phyloP scores from a whole-genome alignment of 345 rosid genomes.

The Mallotus nudiflorus region DNA sequence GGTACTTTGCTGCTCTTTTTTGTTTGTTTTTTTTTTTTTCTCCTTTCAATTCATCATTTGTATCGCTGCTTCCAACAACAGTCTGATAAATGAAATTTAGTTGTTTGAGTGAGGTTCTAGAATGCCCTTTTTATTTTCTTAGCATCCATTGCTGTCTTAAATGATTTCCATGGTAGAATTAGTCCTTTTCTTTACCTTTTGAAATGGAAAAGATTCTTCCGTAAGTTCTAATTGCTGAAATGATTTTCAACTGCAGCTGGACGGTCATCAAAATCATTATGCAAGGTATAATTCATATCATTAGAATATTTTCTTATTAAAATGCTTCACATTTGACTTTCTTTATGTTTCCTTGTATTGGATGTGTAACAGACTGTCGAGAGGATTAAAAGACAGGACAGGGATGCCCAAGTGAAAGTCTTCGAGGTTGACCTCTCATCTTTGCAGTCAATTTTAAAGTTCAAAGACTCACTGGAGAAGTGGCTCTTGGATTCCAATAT shows the following conservation, averaged over 20 bases:
- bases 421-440: conserved; percentile 73
- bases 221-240: conserved; percentile 14
- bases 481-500: conserved; percentile 73
- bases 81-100: neutral
- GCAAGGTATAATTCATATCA: conserved; percentile 46
- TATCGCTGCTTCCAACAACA: no score
- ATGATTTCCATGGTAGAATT: neutral
- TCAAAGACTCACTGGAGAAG: conserved; percentile 58
- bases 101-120: neutral
- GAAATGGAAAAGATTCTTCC: neutral
- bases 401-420: conserved; percentile 57
- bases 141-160: neutral
- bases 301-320: conserved; percentile 7
- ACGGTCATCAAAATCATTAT: conserved; percentile 49
- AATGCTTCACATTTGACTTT: neutral
- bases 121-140: neutral
- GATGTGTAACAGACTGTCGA: conserved; percentile 47
- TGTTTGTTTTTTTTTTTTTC: neutral
- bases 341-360: conserved; percentile 8
- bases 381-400: conserved; percentile 47
- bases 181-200: neutral
- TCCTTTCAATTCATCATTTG: neutral
- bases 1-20: conserved; percentile 41
- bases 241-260: conserved; percentile 62
- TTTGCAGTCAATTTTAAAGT: conserved; percentile 61